Evolutionary conservation across 75 land plant species (phyloP), one percentile per base, ranked within the genome.

Genomic region (Picea sitchensis): DNA sequence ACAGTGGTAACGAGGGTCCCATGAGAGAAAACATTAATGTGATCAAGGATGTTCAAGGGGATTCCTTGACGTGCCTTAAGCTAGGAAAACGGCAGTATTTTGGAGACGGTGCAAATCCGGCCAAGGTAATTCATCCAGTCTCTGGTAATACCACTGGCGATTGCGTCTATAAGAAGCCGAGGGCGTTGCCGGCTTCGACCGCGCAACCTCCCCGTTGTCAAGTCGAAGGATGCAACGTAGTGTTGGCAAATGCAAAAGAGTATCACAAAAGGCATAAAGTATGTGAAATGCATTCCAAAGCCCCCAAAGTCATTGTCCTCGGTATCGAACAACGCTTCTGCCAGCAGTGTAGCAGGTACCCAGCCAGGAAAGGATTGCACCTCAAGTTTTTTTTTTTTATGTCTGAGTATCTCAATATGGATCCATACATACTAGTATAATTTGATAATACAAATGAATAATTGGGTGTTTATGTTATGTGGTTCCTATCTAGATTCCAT

Each of bases 341-440:
- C 69, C 91, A 89, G 82, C 91, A 89, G 69, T 89, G 91, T 68
- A 84, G 88, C 88, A 87, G 91, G 91, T 89, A 80, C 4, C 57
- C 30, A 1, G 23, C 51, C 14, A 5, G 23, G n/a, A 62, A 5
- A 18, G 61, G 7, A 6, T 57, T 76, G 26, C 21, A 51, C 7
- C 18, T 4, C 36, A 18, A 18, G 20, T 38, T 18, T 18, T 41
- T 47, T 47, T 47, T 8, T 47, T 47, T 47, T 5, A 4, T 32
- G 41, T 67, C 5, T 34, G 3, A 67, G 20, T 20, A 20, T 12
- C 13, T 44, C 23, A 71, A 9, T 14, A 51, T 51, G 56, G 56
- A 51, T 51, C 11, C 56, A 51, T 51, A 41, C 44, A 41, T 41
- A 4, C 44, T 2, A 11, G 56, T 51, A 51, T 51, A 51, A 51